Percentiles rank a stretch among this genome's conserved stretches.
Conservation (phyloP, 768 basidiomycete species). For the Phylloporus arenicola region DNA sequence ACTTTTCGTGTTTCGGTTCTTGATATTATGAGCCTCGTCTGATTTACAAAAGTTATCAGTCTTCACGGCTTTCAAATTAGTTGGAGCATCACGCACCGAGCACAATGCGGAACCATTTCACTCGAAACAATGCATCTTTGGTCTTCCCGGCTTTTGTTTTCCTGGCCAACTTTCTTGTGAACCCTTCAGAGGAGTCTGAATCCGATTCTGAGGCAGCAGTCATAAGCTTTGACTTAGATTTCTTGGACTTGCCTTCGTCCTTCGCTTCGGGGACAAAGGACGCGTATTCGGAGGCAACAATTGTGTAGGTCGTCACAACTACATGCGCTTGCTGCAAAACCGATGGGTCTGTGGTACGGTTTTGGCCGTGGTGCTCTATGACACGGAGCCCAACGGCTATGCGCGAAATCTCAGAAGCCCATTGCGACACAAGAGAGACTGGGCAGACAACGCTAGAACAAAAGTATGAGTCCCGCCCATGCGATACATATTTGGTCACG, state of each 20-base stretch:
- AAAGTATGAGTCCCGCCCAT: not conserved
- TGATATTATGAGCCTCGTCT: conserved; percentile 96
- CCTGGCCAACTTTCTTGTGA: conserved; percentile 36
- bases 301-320: conserved; percentile 85
- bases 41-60: not conserved
- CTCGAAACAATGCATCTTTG: conserved; percentile 65
- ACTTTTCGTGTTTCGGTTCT: conserved; percentile 74
- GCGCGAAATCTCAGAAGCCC: conserved; percentile 80
- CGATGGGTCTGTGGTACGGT: conserved; percentile 60
- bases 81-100: conserved; percentile 49
- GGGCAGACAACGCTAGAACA: conserved; percentile 75
- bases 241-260: conserved; percentile 49
- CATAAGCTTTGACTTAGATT: conserved; percentile 31
- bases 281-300: conserved; percentile 73
- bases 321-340: conserved; percentile 55
- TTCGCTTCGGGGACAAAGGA: conserved; percentile 46
- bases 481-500: not conserved
- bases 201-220: conserved; percentile 27
- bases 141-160: conserved; percentile 42
- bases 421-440: conserved; percentile 82
- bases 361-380: conserved; percentile 77
- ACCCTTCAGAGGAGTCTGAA: conserved; percentile 35
- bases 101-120: conserved; percentile 82
- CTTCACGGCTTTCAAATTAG: not conserved
- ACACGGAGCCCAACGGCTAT: conserved; percentile 65